Evolutionary conservation across 176 grass and related monocot genomes (phyloP), one percentile per base, ranked within the genome.

Genomic region (Lolium multiflorum): DNA sequence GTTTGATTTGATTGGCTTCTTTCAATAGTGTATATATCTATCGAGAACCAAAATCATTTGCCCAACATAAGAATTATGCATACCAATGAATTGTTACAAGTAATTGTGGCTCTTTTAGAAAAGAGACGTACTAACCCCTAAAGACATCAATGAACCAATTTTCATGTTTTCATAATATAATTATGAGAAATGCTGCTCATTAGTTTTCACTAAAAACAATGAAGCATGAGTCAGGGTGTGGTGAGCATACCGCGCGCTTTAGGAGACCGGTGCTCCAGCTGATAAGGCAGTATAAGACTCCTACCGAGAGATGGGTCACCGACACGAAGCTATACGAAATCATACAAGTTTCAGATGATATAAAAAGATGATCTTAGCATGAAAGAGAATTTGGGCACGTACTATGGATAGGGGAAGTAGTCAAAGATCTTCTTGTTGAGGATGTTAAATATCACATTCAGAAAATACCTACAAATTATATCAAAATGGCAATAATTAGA

Each of bases 361-460:
- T 76, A 55, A 24, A 47, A 14, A 79, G 28, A 17, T 82, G 5
- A 59, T 60, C 8, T 21, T 21, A 71, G 57, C 63, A 63, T 47
- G 44, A 86, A 82, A 86, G 1, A 83, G 20, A 69, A 84, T 54
- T 15, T 0, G 0, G 22, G 82, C 78, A 76, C 83, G n/a, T 91
- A 98, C 96, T 95, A 98, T 89, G 93, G 96, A 60, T 95, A 98
- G 13, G 96, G 96, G 83, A 98, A 98, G 72, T 98, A 98, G 78
- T 98, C 89, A 44, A 95, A 98, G 72, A 98, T 98, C 91, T 94
- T 98, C 86, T 95, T 98, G 87, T 98, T 98, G 63, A 98, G 85
- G 88, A 98, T 98, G 86, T 98, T 98, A 83, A 98, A 98, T 79
- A 98, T 93, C 81, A 98, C 96, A 59, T 98, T 98, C 52, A 98